Evolutionary conservation across 768 basidiomycete species (phyloP), one percentile per base, ranked within the genome.

Genomic region (Leccinum arenicola): DNA sequence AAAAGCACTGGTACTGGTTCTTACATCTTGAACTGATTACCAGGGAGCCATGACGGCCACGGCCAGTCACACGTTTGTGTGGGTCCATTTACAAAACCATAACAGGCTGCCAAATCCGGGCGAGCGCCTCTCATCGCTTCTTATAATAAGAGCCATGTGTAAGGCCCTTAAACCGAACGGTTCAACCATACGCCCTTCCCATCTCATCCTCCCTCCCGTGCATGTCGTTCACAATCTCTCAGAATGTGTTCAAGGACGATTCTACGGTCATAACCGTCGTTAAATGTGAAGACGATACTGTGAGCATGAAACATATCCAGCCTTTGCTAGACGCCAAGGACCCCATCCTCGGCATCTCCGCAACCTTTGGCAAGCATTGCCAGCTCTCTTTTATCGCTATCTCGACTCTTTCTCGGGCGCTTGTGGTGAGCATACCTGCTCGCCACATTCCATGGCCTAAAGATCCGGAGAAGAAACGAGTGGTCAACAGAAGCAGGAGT

Each of bases 1-100:
- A 89, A 85, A 49, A 94, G 93, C 3, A 29, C 29, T 10, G 93
- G 93, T 29, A 29, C 29, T 31, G 31, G 31, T 3, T 33, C 31
- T 11, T 11, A 3, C 9, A 29, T 29, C 29, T 33, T 33, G 31
- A 33, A 33, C 31, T 33, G 31, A 31, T 31, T 31, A 3, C 31
- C 31, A 31, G 31, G 31, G 31, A 11, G 31, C 31, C 31, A 33
- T 4, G 31, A 33, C 11, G 10, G 31, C 31, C 31, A 33, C 31
- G 31, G 31, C 31, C 45, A 15, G 3, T 47, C 45, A 47, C 23
- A 25, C 48, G 48, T 49, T 49, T 49, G 48, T 27, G 48, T 27
- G 48, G 48, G 25, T 25, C 25, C 48, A 10, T 19, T 47, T 12
- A 21, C 45, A 15, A 38, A 7, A 38, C 36, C 36, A 17, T 11